Evolutionary conservation across 352 stramenopile species (phyloP).

Genomic region (Blastocystis sp.): DNA sequence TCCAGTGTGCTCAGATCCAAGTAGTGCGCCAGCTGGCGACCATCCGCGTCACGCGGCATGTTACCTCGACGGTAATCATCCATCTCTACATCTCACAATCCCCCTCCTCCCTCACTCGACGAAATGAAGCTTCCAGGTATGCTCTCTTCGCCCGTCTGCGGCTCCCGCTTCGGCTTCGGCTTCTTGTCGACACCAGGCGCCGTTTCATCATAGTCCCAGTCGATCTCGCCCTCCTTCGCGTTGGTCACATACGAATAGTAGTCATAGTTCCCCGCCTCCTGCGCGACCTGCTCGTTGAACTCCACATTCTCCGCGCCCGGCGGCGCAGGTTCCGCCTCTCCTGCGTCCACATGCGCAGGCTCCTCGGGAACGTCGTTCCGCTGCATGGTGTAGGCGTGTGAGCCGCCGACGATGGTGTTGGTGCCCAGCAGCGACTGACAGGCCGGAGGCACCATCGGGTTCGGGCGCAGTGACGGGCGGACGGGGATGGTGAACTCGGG

Average conservation of each 20-base stretch:
- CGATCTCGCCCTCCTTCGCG: background rate
- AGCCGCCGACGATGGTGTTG: background rate
- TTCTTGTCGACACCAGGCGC: conserved; percentile 34
- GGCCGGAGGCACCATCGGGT: conserved; percentile 38
- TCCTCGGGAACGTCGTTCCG: background rate
- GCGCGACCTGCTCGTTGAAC: background rate
- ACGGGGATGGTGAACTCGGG: conserved; percentile 48
- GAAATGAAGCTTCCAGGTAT: background rate
- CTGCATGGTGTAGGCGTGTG: background rate
- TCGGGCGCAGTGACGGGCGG: background rate
- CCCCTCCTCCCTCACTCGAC: background rate
- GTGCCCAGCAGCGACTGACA: background rate
- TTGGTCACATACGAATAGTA: background rate
- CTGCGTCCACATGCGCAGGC: background rate
- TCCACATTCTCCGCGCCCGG: background rate
- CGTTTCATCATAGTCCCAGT: background rate
- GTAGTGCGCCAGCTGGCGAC: conserved; percentile 19
- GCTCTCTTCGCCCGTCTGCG: background rate
- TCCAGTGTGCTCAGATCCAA: conserved; percentile 46
- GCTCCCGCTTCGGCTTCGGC: background rate
- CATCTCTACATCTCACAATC: background rate
- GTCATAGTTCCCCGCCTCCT: background rate
- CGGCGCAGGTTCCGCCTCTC: background rate
- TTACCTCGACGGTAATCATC: conserved; percentile 27
- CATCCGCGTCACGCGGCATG: conserved; percentile 35